These are phyloP conservation scores for Paratrypanosoma confusum DNA, from an alignment of 208 protist genomes.

Conservation along the genomic window DNA sequence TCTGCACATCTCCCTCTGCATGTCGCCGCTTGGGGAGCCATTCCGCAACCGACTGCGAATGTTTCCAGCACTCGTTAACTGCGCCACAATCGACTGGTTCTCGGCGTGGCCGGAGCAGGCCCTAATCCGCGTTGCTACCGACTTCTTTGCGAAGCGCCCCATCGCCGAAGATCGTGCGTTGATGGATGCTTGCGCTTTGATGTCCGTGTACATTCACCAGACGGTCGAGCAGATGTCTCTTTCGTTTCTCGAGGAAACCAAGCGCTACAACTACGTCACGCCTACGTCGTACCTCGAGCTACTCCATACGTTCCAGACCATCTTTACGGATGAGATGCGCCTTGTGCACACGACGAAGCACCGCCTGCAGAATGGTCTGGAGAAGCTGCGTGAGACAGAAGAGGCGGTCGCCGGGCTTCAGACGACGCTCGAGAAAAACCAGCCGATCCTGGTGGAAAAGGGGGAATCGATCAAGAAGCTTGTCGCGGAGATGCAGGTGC, in stretches of 20 bases:
- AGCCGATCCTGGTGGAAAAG: constrained; percentile 93
- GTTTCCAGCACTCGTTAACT: constrained; percentile 98
- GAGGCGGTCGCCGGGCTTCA: constrained; percentile 89
- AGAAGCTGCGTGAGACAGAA: constrained; percentile 91
- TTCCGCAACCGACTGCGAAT: constrained; percentile 95
- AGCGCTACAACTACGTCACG: constrained; percentile 97
- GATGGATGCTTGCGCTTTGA: constrained; percentile 62
- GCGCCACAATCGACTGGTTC: constrained; percentile 99
- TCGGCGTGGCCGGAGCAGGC: constrained; percentile 94
- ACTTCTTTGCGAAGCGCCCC: constrained; percentile 59
- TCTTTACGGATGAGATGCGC: constrained; percentile 80
- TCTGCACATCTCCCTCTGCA: constrained; percentile 95
- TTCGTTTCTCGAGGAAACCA: constrained; percentile 85
- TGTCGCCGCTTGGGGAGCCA: constrained; percentile 93
- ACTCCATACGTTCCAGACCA: constrained; percentile 80
- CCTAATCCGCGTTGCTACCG: constrained; percentile 86
- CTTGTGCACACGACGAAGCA: constrained; percentile 68
- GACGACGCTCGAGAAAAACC: constrained; percentile 88
- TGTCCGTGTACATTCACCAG: constrained; percentile 93
- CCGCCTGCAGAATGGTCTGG: constrained; percentile 90
- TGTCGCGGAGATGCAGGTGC: constrained; percentile 87
- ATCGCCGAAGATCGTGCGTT: constrained; percentile 21
- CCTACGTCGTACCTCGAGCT: constrained; percentile 98
- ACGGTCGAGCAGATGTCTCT: constrained; percentile 84
- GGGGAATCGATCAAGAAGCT: constrained; percentile 89